Percentiles rank a stretch among this genome's conserved stretches.
phyloP scores from a whole-genome alignment of 495 filamentous ascomycete genomes.

The Copromyces sp. region DNA sequence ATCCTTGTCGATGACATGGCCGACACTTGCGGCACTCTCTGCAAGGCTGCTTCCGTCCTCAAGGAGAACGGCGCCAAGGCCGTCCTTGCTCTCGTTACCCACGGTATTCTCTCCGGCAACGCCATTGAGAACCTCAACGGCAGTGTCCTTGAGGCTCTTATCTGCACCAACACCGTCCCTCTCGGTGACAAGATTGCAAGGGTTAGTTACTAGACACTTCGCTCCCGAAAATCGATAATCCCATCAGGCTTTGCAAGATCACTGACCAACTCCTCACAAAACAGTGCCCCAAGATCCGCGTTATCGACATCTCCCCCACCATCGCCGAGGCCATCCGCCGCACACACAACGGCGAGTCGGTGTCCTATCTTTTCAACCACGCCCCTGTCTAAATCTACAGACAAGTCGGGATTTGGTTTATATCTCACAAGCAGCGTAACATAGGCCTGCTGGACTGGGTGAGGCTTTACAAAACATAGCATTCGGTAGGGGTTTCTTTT shows the following conservation, averaged over 20 bases:
- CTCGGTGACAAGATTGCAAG: constrained; percentile 59
- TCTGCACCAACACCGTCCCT: constrained; percentile 97
- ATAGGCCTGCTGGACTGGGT: not conserved
- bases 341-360: constrained; percentile 81
- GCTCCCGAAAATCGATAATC: too few species aligned
- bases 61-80: constrained; percentile 81
- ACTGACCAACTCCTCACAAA: not conserved
- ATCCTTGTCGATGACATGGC: constrained; percentile 67
- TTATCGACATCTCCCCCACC: constrained; percentile 90
- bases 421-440: not conserved
- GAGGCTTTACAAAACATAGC: not conserved
- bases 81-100: constrained; percentile 90
- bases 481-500: not conserved
- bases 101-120: constrained; percentile 86
- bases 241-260: not conserved
- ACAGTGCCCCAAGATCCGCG: constrained; percentile 65
- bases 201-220: constrained; percentile 6
- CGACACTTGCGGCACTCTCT: constrained; percentile 87
- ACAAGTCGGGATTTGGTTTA: not conserved
- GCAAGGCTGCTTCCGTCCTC: constrained; percentile 85
- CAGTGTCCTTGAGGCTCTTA: constrained; percentile 65
- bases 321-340: constrained; percentile 61
- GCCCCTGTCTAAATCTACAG: constrained; percentile 45
- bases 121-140: constrained; percentile 85
- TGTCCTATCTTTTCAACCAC: constrained; percentile 91